Evolutionary conservation across 1,284 basidiomycete genomes (phyloP).

Genomic region (Polyporus tsugae): DNA sequence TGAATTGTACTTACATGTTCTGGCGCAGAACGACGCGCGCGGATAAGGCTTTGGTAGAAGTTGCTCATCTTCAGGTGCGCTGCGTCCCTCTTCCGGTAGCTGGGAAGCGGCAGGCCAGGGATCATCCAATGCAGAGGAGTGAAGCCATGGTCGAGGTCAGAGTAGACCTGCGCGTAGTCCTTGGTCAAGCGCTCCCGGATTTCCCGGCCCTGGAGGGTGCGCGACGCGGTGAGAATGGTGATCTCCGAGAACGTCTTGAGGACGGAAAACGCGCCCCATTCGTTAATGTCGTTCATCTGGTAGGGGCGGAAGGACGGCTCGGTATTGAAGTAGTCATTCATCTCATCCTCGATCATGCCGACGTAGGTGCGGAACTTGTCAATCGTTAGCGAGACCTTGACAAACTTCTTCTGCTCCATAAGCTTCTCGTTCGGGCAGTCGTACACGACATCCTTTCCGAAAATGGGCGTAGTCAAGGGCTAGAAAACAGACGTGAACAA

Average conservation of each 20-base stretch:
- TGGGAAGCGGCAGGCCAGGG: constrained; percentile 91
- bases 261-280: constrained; percentile 79
- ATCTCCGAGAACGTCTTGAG: constrained; percentile 89
- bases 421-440: constrained; percentile 96
- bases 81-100: constrained; percentile 86
- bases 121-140: constrained; percentile 95
- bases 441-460: constrained; percentile 98
- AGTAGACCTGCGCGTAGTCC: constrained; percentile 87
- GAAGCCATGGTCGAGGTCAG: constrained; percentile 93
- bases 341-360: constrained; percentile 89
- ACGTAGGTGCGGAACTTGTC: constrained; percentile 95
- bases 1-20: constrained; percentile 47
- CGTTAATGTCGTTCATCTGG: constrained; percentile 68
- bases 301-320: constrained; percentile 69
- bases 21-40: constrained; percentile 70
- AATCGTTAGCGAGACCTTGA: constrained; percentile 92
- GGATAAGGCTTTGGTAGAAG: constrained; percentile 92
- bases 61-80: constrained; percentile 96
- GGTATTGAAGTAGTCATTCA: constrained; percentile 72
- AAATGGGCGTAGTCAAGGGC: constrained; percentile 92
- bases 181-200: constrained; percentile 85
- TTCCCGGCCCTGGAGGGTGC: constrained; percentile 94
- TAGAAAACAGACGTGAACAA: constrained; percentile 40
- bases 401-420: constrained; percentile 99
- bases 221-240: constrained; percentile 93